These are phyloP conservation scores for Pholiota adiposa DNA, from an alignment of 1,284 basidiomycete species.

Conservation along the genomic window DNA sequence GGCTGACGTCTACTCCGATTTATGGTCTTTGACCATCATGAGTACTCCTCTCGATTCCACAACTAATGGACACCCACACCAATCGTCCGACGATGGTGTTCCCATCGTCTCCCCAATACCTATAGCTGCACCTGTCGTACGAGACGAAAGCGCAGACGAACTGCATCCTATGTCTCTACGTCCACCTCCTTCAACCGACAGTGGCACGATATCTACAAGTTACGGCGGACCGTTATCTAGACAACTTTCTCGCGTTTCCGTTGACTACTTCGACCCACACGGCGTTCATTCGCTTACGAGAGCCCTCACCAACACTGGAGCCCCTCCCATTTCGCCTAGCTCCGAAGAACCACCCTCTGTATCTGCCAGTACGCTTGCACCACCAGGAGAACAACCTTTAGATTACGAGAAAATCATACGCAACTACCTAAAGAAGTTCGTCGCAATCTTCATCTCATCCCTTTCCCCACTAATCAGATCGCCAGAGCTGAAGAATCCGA, in stretches of 20 bases:
- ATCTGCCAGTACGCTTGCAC: constrained; percentile 28
- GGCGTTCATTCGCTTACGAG: constrained; percentile 39
- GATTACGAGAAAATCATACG: constrained; percentile 50
- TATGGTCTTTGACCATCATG: not conserved
- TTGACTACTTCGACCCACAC: constrained; percentile 45
- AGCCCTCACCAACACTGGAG: constrained; percentile 24
- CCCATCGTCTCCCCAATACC: not conserved
- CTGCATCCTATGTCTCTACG: not conserved
- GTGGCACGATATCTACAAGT: not conserved
- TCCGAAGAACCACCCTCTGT: not conserved
- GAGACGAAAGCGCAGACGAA: not conserved
- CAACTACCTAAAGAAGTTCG: constrained; percentile 43
- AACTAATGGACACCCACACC: not conserved
- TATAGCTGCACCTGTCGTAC: not conserved
- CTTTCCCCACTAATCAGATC: not conserved
- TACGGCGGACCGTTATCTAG: no score
- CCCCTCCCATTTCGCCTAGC: not conserved
- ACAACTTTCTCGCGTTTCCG: constrained; percentile 21
- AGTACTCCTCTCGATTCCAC: not conserved
- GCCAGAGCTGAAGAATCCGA: constrained; percentile 47
- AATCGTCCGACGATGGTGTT: not conserved
- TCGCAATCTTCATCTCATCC: constrained; percentile 1
- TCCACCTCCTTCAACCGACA: constrained; percentile 9
- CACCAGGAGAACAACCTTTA: constrained; percentile 39
- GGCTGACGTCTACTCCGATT: not conserved